Base-by-base conservation (phyloP, 2,329 filamentous ascomycete genomes). In the Pseudogymnoascus sp. region DNA sequence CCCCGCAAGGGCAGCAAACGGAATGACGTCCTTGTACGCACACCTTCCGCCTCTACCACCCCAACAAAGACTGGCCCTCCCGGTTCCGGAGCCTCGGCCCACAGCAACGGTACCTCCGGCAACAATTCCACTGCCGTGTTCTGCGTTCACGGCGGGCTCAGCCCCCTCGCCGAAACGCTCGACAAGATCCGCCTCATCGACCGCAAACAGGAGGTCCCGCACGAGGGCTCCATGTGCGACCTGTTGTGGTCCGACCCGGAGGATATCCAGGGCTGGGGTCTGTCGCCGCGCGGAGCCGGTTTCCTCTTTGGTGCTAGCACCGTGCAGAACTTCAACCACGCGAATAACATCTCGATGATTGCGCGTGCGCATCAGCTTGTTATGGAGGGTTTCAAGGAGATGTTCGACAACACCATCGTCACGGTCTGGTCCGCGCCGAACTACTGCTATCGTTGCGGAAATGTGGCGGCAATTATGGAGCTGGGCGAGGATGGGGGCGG, bases 381-480 rank as follows among this genome's bases (percentile, higher is more conserved):
- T 66, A 99, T 97, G 94, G 94, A 99, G 73, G 94, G 94, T 0
- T 99, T 97, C 75, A 97, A 97, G 76, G 94, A 97, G 73, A 97
- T 97, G 92, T 99, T 97, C 71, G 91, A 96, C 71, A 88, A 86
- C 12, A 90, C 87, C 57, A 97, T 99, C 65, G 94, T 97, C 41
- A 99, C 94, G 0, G 94, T 99, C n/a, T 99, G 94, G 93, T 95
- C 90, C 0, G 92, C 92, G 8, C 92, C 92, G 0, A 97, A 97
- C 73, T 97, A 97, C 78, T 97, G 92, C 77, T 97, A 97, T 76
- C 85, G 91, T 65, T 97, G 92, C 71, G 92, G 92, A 60, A 97
- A 97, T 69, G 92, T 99, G 11, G 94, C 94, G 0, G 93, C 94
- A 0, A 92, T 99, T 62, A 78, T 99, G 60, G 94, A 99, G 75